phyloP scores from a whole-genome alignment of 23 red algal species.

The Gracilaria domingensis region DNA sequence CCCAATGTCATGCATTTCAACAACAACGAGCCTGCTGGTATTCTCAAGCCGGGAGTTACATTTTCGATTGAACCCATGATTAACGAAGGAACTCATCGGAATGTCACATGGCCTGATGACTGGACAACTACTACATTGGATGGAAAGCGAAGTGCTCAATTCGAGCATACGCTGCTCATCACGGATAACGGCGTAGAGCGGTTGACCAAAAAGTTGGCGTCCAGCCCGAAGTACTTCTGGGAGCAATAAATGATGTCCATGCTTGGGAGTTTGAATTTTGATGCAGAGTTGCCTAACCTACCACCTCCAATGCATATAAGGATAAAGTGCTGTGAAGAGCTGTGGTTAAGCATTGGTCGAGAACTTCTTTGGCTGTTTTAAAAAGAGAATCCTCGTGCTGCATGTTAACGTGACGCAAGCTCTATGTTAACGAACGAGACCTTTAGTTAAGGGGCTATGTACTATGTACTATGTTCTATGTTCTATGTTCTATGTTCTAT shows the following conservation, averaged over 20 bases:
- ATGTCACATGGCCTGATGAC: conserved; percentile 88
- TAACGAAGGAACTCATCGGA: conserved; percentile 79
- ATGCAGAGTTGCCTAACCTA: too few species aligned
- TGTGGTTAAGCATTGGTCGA: too few species aligned
- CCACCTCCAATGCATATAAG: too few species aligned
- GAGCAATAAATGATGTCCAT: conserved; percentile 37
- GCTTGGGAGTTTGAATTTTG: too few species aligned
- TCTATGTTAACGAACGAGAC: too few species aligned
- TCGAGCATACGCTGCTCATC: conserved; percentile 93
- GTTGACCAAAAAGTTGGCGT: conserved; percentile 67
- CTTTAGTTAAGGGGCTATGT: too few species aligned
- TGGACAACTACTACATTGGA: conserved; percentile 93
- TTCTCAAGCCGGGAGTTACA: conserved; percentile 80
- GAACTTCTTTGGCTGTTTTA: too few species aligned
- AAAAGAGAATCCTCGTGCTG: too few species aligned
- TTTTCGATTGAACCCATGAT: conserved; percentile 99
- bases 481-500: too few species aligned
- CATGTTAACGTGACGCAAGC: too few species aligned
- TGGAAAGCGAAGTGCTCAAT: conserved; percentile 92
- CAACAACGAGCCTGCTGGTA: conserved; percentile 81
- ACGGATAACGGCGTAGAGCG: conserved; percentile 79
- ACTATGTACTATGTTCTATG: too few species aligned
- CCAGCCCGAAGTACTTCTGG: conserved; percentile 80
- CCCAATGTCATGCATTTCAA: conserved; percentile 93
- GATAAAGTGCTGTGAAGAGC: too few species aligned